Evolutionary conservation across 441 rosid species (phyloP).

Genomic region (Aleurites moluccanus): DNA sequence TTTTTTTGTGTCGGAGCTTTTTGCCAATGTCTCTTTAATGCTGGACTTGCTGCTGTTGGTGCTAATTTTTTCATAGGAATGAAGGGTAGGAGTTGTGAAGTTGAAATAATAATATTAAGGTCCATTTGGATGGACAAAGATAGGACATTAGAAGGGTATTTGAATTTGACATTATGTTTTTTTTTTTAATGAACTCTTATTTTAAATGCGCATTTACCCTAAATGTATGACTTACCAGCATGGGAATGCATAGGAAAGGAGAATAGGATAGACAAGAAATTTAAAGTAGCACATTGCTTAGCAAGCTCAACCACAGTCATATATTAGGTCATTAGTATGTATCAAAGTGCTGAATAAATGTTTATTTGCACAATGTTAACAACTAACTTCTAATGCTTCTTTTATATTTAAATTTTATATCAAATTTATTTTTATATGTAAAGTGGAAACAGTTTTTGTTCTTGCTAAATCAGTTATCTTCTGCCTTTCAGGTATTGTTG

Average conservation of each 20-base stretch:
- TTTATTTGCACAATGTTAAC: too few species aligned
- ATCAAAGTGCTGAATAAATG: background rate
- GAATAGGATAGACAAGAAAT: too few species aligned
- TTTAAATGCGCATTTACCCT: too few species aligned
- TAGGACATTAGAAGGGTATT: background rate
- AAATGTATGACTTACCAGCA: too few species aligned
- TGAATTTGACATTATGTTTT: background rate
- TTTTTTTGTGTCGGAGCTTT: too few species aligned
- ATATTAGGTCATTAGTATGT: background rate
- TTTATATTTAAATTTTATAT: too few species aligned
- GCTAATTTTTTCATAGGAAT: background rate
- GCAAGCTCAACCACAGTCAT: background rate
- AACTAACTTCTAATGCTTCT: background rate
- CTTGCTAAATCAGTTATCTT: background rate
- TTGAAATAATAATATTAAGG: background rate
- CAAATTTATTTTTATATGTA: background rate
- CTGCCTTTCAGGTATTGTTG: conserved; percentile 57
- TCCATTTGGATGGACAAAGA: background rate
- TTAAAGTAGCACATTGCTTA: too few species aligned
- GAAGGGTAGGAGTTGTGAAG: background rate
- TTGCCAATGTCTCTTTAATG: too few species aligned
- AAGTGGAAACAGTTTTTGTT: background rate
- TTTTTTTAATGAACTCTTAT: too few species aligned
- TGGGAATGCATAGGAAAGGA: too few species aligned
- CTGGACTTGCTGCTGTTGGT: background rate